A percentile compares a stretch with the other conserved stretches of the same genome.
Conservation (phyloP, 805 yeast species). For the Teunomyces barrocoloradensis region DNA sequence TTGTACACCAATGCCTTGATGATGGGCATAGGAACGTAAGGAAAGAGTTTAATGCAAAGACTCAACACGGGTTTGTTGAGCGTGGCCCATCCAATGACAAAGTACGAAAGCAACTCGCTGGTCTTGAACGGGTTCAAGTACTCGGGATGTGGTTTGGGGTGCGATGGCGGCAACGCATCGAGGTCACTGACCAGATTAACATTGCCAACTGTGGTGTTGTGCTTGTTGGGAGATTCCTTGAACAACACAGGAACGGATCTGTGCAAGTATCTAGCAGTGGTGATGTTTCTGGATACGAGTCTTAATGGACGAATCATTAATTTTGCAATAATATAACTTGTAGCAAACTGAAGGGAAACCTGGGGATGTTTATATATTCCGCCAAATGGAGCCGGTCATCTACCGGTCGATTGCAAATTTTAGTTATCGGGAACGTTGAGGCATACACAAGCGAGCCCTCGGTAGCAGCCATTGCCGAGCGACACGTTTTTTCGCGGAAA, state of each 20-base stretch:
- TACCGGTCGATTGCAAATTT: neutral
- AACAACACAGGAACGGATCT: conserved; percentile 8
- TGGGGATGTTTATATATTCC: conserved; percentile 4
- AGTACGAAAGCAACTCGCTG: conserved; percentile 59
- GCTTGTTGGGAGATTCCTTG: conserved; percentile 23
- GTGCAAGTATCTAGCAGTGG: neutral
- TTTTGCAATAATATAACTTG: neutral
- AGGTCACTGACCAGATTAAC: conserved; percentile 6
- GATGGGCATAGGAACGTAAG: conserved; percentile 68
- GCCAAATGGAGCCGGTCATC: neutral
- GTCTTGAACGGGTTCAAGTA: conserved; percentile 54
- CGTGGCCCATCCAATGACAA: conserved; percentile 69
- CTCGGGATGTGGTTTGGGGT: conserved; percentile 7
- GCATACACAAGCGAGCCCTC: conserved; percentile 1
- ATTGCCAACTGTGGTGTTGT: conserved; percentile 14
- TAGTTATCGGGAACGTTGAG: neutral
- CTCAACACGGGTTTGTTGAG: conserved; percentile 60
- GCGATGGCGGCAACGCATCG: conserved; percentile 3
- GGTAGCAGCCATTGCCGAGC: neutral
- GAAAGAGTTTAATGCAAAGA: conserved; percentile 62
- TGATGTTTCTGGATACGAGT: conserved; percentile 1
- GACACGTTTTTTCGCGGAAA: neutral
- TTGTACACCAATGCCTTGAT: conserved; percentile 74
- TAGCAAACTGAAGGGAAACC: neutral
- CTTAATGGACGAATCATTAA: conserved; percentile 2